Percentiles rank a stretch among this genome's conserved stretches.
These are phyloP conservation scores for Septoria linicola DNA, from an alignment of 2,329 filamentous ascomycete species.

Conservation along the genomic window DNA sequence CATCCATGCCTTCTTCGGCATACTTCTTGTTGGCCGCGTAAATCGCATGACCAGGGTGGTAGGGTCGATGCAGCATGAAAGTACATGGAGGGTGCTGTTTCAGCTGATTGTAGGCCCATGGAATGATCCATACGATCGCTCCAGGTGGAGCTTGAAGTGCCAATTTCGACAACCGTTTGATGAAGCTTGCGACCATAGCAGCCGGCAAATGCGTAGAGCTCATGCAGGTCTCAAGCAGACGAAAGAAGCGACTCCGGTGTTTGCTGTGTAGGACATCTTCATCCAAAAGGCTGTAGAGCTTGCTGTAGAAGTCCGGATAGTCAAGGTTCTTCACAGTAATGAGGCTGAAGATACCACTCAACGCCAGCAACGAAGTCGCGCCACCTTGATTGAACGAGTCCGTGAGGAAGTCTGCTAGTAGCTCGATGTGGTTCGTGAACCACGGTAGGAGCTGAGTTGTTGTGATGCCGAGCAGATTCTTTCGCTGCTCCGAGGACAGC, in stretches of 20 bases:
- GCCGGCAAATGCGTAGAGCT: conserved; percentile 89
- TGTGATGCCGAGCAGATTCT: conserved; percentile 72
- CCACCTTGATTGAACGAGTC: conserved; percentile 87
- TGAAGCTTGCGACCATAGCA: conserved; percentile 86
- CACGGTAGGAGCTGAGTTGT: conserved; percentile 79
- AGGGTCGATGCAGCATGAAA: conserved; percentile 86
- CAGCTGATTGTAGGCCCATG: conserved; percentile 93
- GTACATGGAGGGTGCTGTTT: conserved; percentile 86
- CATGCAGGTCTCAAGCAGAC: conserved; percentile 86
- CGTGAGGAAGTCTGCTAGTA: conserved; percentile 95
- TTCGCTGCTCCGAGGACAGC: conserved; percentile 71
- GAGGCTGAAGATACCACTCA: conserved; percentile 92
- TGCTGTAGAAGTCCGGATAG: conserved; percentile 78
- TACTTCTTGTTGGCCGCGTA: conserved; percentile 28
- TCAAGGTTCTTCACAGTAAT: conserved; percentile 93
- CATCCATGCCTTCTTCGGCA: conserved; percentile 62
- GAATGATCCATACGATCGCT: conserved; percentile 83
- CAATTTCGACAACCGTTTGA: conserved; percentile 86
- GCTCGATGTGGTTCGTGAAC: conserved; percentile 76
- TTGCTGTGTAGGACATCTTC: conserved; percentile 86
- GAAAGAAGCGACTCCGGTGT: conserved; percentile 89
- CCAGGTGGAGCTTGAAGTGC: conserved; percentile 85
- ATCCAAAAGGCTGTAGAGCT: conserved; percentile 90
- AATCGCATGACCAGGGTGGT: conserved; percentile 36
- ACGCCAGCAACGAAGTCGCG: conserved; percentile 78